Conservation (phyloP, 2,329 filamentous ascomycete species). For the Thyridium curvatum region DNA sequence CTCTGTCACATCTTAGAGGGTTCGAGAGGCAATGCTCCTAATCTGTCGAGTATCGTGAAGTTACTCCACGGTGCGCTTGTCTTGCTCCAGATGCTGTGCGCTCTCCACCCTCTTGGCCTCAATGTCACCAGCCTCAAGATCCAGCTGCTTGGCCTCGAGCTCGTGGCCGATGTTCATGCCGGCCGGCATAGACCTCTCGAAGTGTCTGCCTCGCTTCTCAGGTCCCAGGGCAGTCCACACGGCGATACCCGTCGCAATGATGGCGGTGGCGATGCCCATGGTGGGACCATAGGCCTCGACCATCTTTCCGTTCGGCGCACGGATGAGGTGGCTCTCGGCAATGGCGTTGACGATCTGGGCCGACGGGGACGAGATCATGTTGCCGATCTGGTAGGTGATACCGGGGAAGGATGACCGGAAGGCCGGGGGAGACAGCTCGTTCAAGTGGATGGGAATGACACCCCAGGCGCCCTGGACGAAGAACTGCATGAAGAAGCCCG, state of each 20-base stretch:
- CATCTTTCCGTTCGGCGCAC: constrained; percentile 41
- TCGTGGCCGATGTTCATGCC: constrained; percentile 27
- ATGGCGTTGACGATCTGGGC: constrained; percentile 72
- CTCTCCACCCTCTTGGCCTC: too few species aligned
- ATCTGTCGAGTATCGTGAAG: too few species aligned
- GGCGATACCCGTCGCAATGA: constrained; percentile 65
- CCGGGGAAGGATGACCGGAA: constrained; percentile 72
- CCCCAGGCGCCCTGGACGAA: constrained; percentile 74
- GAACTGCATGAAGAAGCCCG: constrained; percentile 64
- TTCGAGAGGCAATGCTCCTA: too few species aligned
- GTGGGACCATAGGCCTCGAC: constrained; percentile 68
- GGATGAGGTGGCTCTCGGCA: constrained; percentile 58
- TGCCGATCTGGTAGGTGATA: constrained; percentile 71
- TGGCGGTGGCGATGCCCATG: constrained; percentile 72
- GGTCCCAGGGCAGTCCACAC: constrained; percentile 65
- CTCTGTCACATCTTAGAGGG: too few species aligned
- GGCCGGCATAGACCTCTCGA: constrained; percentile 54
- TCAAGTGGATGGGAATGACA: constrained; percentile 70
- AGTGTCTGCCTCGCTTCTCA: constrained; percentile 65
- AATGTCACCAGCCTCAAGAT: too few species aligned
- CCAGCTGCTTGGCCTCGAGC: background rate
- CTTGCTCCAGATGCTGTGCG: too few species aligned
- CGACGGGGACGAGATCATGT: constrained; percentile 62
- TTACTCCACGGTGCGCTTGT: too few species aligned
- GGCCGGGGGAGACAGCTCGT: constrained; percentile 66